Conservation (phyloP, 306 rosid species). For the Macrotyloma uniflorum region DNA sequence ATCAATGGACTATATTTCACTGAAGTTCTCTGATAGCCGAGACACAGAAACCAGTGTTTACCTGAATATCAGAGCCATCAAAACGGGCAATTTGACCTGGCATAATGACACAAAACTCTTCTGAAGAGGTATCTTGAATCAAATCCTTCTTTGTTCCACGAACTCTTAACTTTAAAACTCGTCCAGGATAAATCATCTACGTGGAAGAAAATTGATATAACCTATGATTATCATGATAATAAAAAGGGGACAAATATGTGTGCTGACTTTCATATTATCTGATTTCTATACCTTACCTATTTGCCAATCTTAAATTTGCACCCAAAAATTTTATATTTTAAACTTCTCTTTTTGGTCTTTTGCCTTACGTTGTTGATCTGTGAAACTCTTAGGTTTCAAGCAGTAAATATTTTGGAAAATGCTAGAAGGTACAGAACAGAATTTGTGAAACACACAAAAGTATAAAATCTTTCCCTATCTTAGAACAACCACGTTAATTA, state of each 20-base stretch:
- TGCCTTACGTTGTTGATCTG: neutral
- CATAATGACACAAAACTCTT: conserved; percentile 87
- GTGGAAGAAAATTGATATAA: conserved; percentile 16
- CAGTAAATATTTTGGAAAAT: neutral
- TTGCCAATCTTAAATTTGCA: neutral
- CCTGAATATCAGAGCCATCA: conserved; percentile 89
- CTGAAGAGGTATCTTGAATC: conserved; percentile 73
- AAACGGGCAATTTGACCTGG: conserved; percentile 85
- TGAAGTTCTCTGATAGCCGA: neutral
- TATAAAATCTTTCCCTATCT: neutral
- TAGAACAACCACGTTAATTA: neutral
- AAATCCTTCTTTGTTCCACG: conserved; percentile 88
- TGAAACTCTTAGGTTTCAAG: neutral
- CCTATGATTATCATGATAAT: neutral
- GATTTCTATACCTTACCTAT: neutral
- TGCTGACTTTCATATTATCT: neutral
- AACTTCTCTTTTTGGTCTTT: neutral
- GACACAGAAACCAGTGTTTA: conserved; percentile 33
- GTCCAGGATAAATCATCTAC: conserved; percentile 79
- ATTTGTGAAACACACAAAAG: neutral
- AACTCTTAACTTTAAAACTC: conserved; percentile 78
- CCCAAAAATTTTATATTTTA: neutral
- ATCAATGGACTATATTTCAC: conserved; percentile 23
- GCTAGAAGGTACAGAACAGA: neutral
- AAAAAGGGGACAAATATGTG: conserved; percentile 14